These are phyloP conservation scores for Trichoderma virens DNA, from an alignment of 495 filamentous ascomycete species.

Conservation along the genomic window DNA sequence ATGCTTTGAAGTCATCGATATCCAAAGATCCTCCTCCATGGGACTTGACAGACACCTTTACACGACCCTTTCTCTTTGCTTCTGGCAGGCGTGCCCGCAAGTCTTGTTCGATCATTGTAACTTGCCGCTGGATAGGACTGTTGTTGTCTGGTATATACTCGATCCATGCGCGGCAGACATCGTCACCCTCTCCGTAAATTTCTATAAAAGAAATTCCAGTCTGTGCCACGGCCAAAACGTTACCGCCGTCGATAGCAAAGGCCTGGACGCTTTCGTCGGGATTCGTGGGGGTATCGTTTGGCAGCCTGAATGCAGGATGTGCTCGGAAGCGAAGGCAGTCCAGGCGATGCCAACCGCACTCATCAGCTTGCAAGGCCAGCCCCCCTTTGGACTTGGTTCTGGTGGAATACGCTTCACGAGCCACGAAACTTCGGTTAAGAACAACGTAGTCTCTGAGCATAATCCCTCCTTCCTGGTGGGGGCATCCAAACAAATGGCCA, in stretches of 20 bases:
- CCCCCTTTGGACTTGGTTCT: constrained; percentile 76
- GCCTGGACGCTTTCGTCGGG: constrained; percentile 75
- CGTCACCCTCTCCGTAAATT: constrained; percentile 66
- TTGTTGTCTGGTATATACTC: constrained; percentile 59
- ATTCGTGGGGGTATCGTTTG: constrained; percentile 59
- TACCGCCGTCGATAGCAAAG: constrained; percentile 78
- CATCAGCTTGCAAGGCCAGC: constrained; percentile 62
- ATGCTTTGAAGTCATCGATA: constrained; percentile 60
- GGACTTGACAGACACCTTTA: constrained; percentile 69
- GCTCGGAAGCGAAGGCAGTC: constrained; percentile 81
- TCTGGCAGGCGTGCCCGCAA: constrained; percentile 63
- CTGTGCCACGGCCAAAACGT: constrained; percentile 68
- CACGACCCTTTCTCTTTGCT: constrained; percentile 57
- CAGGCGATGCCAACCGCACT: constrained; percentile 82
- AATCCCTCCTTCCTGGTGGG: constrained; percentile 77
- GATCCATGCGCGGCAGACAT: constrained; percentile 65
- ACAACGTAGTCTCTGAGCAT: constrained; percentile 83
- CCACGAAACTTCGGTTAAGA: constrained; percentile 74
- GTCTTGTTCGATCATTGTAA: constrained; percentile 66
- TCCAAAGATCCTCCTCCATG: constrained; percentile 62
- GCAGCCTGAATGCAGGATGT: constrained; percentile 84
- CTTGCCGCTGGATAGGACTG: constrained; percentile 57
- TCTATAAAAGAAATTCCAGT: constrained; percentile 79
- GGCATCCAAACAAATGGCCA: constrained; percentile 80
- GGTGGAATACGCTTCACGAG: constrained; percentile 72